Percentiles rank a stretch among this genome's conserved stretches.
phyloP scores from a whole-genome alignment of 2,329 filamentous ascomycete genomes.

The Hypoxylon sp. region DNA sequence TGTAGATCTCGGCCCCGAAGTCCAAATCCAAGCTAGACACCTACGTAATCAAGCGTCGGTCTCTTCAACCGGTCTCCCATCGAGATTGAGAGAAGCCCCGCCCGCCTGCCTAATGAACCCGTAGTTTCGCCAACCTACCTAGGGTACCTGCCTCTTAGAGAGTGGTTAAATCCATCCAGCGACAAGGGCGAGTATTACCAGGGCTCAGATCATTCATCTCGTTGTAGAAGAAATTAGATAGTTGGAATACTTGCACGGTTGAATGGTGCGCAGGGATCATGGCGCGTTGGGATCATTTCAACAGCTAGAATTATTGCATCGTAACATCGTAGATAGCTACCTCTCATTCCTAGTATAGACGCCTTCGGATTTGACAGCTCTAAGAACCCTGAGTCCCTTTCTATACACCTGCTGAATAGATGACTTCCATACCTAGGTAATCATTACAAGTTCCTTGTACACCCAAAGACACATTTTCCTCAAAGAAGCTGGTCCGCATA shows the following conservation, averaged over 20 bases:
- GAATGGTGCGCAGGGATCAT: background rate
- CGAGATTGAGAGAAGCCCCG: slow-evolving; percentile 9
- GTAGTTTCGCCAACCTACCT: no score
- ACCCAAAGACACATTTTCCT: slow-evolving; percentile 5
- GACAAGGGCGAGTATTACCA: background rate
- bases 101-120: background rate
- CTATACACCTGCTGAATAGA: slow-evolving; percentile 10
- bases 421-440: slow-evolving; percentile 27
- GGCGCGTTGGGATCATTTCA: slow-evolving; percentile 9
- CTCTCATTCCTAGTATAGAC: slow-evolving; percentile 21
- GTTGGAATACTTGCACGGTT: background rate
- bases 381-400: slow-evolving; percentile 15
- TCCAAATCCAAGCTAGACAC: background rate
- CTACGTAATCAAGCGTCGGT: background rate
- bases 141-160: no score
- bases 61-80: slow-evolving; percentile 29
- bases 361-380: slow-evolving; percentile 14
- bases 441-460: slow-evolving; percentile 20
- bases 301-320: slow-evolving; percentile 18
- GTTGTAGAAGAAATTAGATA: background rate
- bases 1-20: slow-evolving; percentile 36
- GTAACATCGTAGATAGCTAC: slow-evolving; percentile 32
- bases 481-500: background rate
- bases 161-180: no score
- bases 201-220: background rate